A percentile compares a stretch with the other conserved stretches of the same genome.
phyloP scores from a whole-genome alignment of 805 yeast species.

The Sungouiella thailandica region DNA sequence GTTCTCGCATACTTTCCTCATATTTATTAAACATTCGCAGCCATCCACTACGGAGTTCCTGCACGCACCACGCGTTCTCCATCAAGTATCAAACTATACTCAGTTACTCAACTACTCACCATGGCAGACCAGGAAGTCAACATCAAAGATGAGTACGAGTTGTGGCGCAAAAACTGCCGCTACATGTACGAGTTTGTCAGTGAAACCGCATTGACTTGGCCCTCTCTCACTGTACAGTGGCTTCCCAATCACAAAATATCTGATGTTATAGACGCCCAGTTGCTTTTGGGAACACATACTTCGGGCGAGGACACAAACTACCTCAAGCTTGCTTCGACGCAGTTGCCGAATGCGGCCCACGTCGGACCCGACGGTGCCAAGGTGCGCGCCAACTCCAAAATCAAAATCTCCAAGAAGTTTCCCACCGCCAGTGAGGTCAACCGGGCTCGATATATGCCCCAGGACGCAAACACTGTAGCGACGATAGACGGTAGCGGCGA shows the following conservation, averaged over 20 bases:
- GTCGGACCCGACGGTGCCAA: constrained; percentile 21
- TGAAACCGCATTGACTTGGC: constrained; percentile 79
- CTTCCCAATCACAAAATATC: constrained; percentile 39
- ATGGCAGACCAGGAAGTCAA: constrained; percentile 16
- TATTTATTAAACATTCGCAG: too few relatives aligned
- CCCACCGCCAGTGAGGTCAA: constrained; percentile 63
- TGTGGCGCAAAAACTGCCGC: constrained; percentile 79
- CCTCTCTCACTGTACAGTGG: constrained; percentile 78
- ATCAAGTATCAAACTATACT: too few relatives aligned
- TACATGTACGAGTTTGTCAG: constrained; percentile 79
- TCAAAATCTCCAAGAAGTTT: constrained; percentile 57
- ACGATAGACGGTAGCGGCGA: constrained; percentile 67
- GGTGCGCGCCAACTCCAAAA: constrained; percentile 43
- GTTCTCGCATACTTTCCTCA: too few relatives aligned
- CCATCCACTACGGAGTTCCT: too few relatives aligned
- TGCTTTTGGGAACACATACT: constrained; percentile 70
- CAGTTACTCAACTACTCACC: too few relatives aligned
- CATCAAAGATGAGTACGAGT: constrained; percentile 61
- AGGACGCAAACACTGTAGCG: constrained; percentile 48
- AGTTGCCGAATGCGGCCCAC: constrained; percentile 37
- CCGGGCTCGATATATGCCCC: constrained; percentile 69
- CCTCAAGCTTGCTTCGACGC: constrained; percentile 60
- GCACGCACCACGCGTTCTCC: too few relatives aligned
- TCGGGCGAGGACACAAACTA: constrained; percentile 64
- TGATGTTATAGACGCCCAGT: constrained; percentile 39